Base-by-base conservation (phyloP, 2,329 filamentous ascomycete species). In the Ascochyta viciae-villosae region DNA sequence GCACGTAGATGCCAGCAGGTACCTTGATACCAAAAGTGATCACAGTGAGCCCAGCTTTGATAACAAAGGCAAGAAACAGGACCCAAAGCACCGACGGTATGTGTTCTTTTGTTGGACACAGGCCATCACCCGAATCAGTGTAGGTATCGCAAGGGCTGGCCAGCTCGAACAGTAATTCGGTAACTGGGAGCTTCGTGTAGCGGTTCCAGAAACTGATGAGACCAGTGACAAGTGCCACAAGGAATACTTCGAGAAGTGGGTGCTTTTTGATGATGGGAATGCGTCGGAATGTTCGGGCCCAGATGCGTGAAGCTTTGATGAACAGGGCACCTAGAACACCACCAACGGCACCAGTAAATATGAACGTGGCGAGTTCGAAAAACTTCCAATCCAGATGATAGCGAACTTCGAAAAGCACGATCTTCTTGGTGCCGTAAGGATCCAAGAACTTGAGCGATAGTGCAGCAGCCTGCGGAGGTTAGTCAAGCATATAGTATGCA, bases 11-110 rank as follows among this genome's bases (percentile, higher is more conserved):
- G 61, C 95, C 95, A 1, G 94, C 92, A 9, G 95, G 95, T 0
- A 98, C 88, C 82, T 98, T 98, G 71, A 97, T 93, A 24, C 94
- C 94, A 76, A 98, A 98, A 0, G 94, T 96, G 62, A 97, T 88
- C 41, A 89, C 88, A 0, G 95, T 98, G 38, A 99, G 78, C 41
- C 94, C 81, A 0, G 91, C 90, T 74, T 99, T 99, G 78, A 98
- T 89, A 24, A 97, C 77, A 62, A 98, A 95, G 0, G 94, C 94
- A 16, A 88, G 76, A 12, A 89, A 79, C 0, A 99, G 81, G 52
- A 87, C 89, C 26, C 82, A 72, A 15, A 98, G 83, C 4, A 96
- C 88, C 0, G 83, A 81, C 0, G 91, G 87, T n/a, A 98, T 97
- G 13, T 92, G 87, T 29, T 91, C 87, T 29, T 85, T 78, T 0